Conservation (phyloP, 1,139 yeast species). For the Nakaseomyces kungkrabaensis region DNA sequence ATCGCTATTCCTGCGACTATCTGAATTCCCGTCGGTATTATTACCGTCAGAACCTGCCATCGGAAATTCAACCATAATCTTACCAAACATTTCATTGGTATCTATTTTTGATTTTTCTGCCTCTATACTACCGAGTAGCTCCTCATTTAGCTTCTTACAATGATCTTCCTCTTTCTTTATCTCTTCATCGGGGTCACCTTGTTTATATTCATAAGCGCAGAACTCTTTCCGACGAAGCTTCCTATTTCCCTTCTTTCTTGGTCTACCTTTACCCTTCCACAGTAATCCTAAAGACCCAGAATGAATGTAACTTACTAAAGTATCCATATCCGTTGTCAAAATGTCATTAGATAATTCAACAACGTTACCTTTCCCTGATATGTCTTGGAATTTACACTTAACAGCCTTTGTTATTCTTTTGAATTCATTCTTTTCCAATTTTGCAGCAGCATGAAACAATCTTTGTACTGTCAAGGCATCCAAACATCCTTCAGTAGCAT, state of each 20-base stretch:
- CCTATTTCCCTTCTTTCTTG: conserved; percentile 17
- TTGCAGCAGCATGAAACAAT: conserved; percentile 50
- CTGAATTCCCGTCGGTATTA: neutral
- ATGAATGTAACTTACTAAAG: conserved; percentile 34
- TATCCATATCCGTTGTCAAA: conserved; percentile 43
- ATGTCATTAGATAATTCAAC: conserved; percentile 37
- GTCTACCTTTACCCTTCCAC: conserved; percentile 40
- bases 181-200: conserved; percentile 26
- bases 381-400: conserved; percentile 66
- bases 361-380: conserved; percentile 34
- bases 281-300: conserved; percentile 40
- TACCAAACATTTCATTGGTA: conserved; percentile 1
- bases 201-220: conserved; percentile 22
- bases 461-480: conserved; percentile 56
- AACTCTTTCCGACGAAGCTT: conserved; percentile 12
- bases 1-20: neutral
- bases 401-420: conserved; percentile 59
- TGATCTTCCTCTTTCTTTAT: conserved; percentile 18
- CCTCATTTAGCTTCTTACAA: neutral
- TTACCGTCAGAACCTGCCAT: neutral
- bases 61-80: conserved; percentile 1
- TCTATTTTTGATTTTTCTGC: neutral
- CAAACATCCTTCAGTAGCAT: conserved; percentile 24
- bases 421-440: conserved; percentile 40
- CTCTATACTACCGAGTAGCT: neutral